Base-by-base conservation (phyloP, 495 filamentous ascomycete genomes). In the Cetradonia linearis region DNA sequence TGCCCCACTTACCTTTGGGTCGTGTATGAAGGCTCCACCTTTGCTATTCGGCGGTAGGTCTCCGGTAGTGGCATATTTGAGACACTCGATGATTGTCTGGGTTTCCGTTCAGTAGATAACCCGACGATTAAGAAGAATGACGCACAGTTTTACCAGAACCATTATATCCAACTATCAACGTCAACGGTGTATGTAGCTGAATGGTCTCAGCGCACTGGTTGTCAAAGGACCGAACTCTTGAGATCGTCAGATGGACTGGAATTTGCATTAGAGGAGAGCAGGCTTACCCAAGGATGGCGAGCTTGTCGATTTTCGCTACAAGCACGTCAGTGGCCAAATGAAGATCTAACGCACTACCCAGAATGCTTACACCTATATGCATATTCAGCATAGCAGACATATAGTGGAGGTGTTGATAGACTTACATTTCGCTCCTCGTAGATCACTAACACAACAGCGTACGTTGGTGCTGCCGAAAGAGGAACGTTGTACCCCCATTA, bases 11-110 rank as follows among this genome's bases (percentile, higher is more conserved):
- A 88, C 80, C 75, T 90, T 92, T 11, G 94, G 93, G 64, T 98
- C 93, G 70, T 97, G 91, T 58, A 98, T 90, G 69, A 97, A 98
- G 53, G 94, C 92, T 33, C 92, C 93, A 40, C 89, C 87, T 48
- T 86, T 90, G 76, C 86, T 93, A 75, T 96, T 96, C 31, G 91
- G 91, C 28, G 93, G 93, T 2, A 95, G 79, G 62, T 95, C 86
- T 55, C 93, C 93, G 14, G 91, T 96, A 36, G 94, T 96, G 48
- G 87, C 91, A 86, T 95, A 98, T 70, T 96, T 96, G 66, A 98
- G 89, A 69, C 93, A 96, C 71, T 98, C 93, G 73, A 98, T 97
- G 70, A 98, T 95, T 49, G 94, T 97, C 81, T 86, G 64, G 11
- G 54, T 44, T 42, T 37, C 13, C 34, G 48, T 54, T 59, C 28